Conservation (phyloP, 352 stramenopile species). For the Phytophthora palmivora region DNA sequence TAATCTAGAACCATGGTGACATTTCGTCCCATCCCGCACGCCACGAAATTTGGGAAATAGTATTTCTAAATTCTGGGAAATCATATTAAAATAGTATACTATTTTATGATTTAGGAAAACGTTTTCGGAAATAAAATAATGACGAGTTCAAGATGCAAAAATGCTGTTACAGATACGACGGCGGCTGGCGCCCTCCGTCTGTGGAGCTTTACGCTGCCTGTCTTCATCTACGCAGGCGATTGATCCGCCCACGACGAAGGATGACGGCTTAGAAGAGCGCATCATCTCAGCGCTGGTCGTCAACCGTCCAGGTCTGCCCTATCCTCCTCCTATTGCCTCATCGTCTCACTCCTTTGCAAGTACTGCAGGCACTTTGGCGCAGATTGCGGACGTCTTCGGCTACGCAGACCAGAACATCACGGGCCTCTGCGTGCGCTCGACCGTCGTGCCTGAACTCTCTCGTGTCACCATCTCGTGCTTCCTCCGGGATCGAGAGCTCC, state of each 20-base stretch:
- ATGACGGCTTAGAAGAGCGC: conserved; percentile 48
- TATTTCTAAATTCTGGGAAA: too few species aligned
- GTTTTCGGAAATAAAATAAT: too few species aligned
- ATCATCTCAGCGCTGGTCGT: conserved; percentile 83
- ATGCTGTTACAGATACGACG: conserved; percentile 22
- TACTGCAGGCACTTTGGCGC: conserved; percentile 57
- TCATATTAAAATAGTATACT: too few species aligned
- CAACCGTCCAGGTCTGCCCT: conserved; percentile 55
- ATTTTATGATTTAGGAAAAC: too few species aligned
- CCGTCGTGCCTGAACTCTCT: conserved; percentile 76
- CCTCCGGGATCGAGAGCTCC: conserved; percentile 59
- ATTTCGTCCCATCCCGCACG: too few species aligned
- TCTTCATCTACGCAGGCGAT: not conserved
- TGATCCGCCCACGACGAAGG: not conserved
- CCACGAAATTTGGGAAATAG: too few species aligned
- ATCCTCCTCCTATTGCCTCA: not conserved
- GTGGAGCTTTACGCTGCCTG: not conserved
- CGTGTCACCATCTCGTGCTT: conserved; percentile 79
- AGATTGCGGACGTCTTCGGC: conserved; percentile 75
- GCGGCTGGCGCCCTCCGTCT: conserved; percentile 16
- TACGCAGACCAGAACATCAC: conserved; percentile 81
- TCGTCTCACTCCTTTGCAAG: not conserved
- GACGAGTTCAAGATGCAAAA: too few species aligned
- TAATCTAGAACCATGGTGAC: too few species aligned
- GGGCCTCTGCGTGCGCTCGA: conserved; percentile 73